Base-by-base conservation (phyloP, 768 basidiomycete genomes). In the Gautieria morchelliformis region DNA sequence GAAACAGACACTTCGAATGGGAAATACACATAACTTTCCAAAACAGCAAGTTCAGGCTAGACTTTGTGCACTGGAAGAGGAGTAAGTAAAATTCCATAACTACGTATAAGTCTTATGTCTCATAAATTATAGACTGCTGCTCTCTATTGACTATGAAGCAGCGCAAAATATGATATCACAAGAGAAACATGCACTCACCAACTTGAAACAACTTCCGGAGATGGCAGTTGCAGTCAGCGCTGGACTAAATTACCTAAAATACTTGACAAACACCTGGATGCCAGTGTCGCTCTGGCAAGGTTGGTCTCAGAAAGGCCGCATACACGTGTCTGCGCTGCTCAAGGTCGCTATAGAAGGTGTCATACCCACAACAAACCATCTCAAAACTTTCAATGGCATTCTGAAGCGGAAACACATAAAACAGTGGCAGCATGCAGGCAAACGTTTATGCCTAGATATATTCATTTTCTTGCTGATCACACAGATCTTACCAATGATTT, bases 321-420 rank as follows among this genome's bases (percentile, higher is more conserved):
- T 59, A n/a, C 51, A 65, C 49, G 70, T 70, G 2, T 63, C 70
- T 6, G 8, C 44, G 20, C 35, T 37, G 10, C 63, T 72, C 22
- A 56, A 58, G 17, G 47, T 67, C 9, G 60, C 67, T 3, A 22
- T 69, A 6, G 46, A 59, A 6, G 32, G 46, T 6, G 53, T 73
- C 20, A 53, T 66, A 12, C 65, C 65, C 6, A 73, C 71, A 1
- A 72, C 65, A 17, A 73, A 72, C 58, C 66, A 65, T 44, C 66
- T 73, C 2, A 71, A 73, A 59, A 68, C 67, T 0, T 70, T 69
- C 58, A 72, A 73, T 49, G 66, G 68, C 1, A 63, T 61, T 17
- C 55, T 71, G 44, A 72, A 72, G 55, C 55, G 53, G 4, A 64
- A 62, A 42, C 68, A 68, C 54, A 20, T 74, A 0, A 61, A 33